These are phyloP conservation scores for Phyllosticta citrichinensis DNA, from an alignment of 2,329 filamentous ascomycete genomes.

Conservation along the genomic window DNA sequence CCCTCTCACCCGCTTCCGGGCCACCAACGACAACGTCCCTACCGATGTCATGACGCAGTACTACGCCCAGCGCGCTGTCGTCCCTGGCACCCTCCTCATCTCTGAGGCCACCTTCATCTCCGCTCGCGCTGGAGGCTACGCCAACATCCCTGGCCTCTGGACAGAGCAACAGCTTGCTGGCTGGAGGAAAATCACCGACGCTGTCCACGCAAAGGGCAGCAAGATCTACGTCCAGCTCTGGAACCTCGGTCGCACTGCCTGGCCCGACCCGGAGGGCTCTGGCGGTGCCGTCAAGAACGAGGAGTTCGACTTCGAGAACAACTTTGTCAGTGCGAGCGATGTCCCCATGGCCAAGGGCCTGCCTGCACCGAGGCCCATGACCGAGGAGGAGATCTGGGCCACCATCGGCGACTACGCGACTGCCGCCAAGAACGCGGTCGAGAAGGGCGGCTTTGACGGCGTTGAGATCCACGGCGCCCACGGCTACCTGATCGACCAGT, in stretches of 20 bases:
- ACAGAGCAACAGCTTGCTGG: constrained; percentile 41
- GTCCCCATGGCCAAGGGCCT: constrained; percentile 24
- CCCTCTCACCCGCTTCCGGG: constrained; percentile 30
- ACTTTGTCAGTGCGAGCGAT: constrained; percentile 21
- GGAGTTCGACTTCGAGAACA: constrained; percentile 22
- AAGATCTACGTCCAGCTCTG: constrained; percentile 56
- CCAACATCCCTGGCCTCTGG: constrained; percentile 22
- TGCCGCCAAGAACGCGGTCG: constrained; percentile 36
- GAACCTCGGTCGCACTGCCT: constrained; percentile 47
- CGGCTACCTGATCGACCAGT: constrained; percentile 58
- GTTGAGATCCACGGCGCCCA: constrained; percentile 50
- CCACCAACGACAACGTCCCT: constrained; percentile 39
- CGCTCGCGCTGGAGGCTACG: constrained; percentile 18
- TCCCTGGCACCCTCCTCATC: constrained; percentile 23
- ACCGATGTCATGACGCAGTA: constrained; percentile 27
- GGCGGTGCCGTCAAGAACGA: constrained; percentile 19
- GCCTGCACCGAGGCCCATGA: constrained; percentile 28
- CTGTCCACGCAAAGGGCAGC: constrained; percentile 52
- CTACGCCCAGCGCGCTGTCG: constrained; percentile 21
- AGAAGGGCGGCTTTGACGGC: constrained; percentile 48
- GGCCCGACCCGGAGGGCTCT: constrained; percentile 26
- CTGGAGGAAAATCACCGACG: constrained; percentile 52
- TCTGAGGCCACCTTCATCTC: constrained; percentile 27
- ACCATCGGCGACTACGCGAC: constrained; percentile 29
- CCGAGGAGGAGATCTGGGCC: constrained; percentile 29